Evolutionary conservation across 2,329 filamentous ascomycete genomes (phyloP).

Genomic region (Mycosphaerelloides madeirae): DNA sequence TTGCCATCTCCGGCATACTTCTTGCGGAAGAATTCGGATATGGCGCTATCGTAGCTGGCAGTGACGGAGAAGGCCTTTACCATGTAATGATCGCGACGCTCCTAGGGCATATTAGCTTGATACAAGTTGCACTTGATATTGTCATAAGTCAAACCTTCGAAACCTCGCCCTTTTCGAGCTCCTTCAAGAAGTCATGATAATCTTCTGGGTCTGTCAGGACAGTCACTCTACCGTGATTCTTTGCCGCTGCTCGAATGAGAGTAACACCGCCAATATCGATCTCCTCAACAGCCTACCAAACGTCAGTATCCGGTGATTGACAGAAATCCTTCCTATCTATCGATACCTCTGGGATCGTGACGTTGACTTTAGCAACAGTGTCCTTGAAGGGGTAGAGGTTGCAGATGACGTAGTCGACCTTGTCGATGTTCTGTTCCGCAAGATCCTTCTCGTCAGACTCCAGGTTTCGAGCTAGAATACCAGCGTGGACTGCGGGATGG

Average conservation of each 20-base stretch:
- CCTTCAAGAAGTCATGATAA: constrained; percentile 88
- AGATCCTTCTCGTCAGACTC: constrained; percentile 96
- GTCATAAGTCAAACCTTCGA: constrained; percentile 34
- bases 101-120: constrained; percentile 43
- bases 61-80: constrained; percentile 99
- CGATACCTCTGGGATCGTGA: constrained; percentile 72
- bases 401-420: constrained; percentile 92
- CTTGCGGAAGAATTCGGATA: constrained; percentile 95
- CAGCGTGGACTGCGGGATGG: constrained; percentile 71
- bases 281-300: constrained; percentile 74
- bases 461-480: constrained; percentile 89
- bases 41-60: constrained; percentile 90
- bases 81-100: constrained; percentile 81
- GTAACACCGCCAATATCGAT: constrained; percentile 98
- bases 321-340: no score
- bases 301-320: no score
- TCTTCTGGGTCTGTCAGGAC: constrained; percentile 92
- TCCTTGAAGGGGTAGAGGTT: constrained; percentile 99
- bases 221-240: constrained; percentile 94
- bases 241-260: constrained; percentile 89
- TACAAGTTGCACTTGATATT: no score
- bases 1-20: constrained; percentile 83
- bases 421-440: constrained; percentile 88
- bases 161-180: constrained; percentile 82
- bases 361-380: constrained; percentile 92